These are phyloP conservation scores for Vitis amurensis DNA, from an alignment of 164 flowering plant genomes.

Conservation along the genomic window DNA sequence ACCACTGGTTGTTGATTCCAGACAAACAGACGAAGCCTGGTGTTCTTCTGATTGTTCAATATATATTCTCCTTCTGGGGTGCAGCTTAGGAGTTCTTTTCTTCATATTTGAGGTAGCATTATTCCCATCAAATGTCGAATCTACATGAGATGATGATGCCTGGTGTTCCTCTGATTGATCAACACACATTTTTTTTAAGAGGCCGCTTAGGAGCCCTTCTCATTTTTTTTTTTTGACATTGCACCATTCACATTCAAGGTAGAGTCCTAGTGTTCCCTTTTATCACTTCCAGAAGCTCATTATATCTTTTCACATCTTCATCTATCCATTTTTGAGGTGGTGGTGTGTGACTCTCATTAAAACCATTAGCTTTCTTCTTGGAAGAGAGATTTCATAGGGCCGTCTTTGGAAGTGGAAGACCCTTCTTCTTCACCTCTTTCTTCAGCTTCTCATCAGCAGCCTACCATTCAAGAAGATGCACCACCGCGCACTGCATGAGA, in stretches of 20 bases:
- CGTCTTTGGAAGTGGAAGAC: too few species aligned
- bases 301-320: too few species aligned
- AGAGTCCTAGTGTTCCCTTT: background rate
- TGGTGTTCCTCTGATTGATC: slow-evolving; percentile 1
- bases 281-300: background rate
- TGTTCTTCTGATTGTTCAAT: background rate
- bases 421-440: too few species aligned
- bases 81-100: background rate
- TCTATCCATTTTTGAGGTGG: too few species aligned
- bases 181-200: background rate
- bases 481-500: too few species aligned
- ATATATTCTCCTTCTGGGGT: background rate
- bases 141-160: slow-evolving; percentile 7
- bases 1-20: too few species aligned
- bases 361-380: too few species aligned
- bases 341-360: too few species aligned
- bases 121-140: background rate
- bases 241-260: background rate
- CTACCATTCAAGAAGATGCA: too few species aligned
- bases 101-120: slow-evolving; percentile 1
- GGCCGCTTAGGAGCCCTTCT: background rate
- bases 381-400: too few species aligned
- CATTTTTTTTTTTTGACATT: background rate
- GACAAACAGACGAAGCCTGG: background rate
- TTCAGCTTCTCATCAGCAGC: too few species aligned